These are phyloP conservation scores for Corylus americana DNA, from an alignment of 306 rosid genomes.

Conservation along the genomic window DNA sequence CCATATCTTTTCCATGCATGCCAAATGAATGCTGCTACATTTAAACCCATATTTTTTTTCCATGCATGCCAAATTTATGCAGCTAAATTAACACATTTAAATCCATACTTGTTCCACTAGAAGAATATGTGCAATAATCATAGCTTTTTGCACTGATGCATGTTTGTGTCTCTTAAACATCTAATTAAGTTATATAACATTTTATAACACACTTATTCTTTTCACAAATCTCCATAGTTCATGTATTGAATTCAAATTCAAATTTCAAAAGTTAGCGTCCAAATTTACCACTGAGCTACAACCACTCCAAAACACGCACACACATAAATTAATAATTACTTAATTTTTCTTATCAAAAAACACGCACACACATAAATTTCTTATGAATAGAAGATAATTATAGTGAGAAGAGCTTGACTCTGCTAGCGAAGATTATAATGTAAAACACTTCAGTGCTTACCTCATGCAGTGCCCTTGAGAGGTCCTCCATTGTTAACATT, in stretches of 20 bases:
- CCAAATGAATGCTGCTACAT: neutral
- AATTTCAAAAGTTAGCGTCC: neutral
- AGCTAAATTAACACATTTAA: neutral
- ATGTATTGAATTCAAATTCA: neutral
- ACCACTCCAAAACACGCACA: neutral
- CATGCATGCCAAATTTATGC: neutral
- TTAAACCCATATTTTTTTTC: too few species aligned
- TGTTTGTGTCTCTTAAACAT: neutral
- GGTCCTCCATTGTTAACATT: constrained; percentile 79
- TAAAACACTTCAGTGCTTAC: constrained; percentile 31
- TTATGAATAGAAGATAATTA: neutral
- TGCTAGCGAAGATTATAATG: neutral
- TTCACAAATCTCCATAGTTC: neutral
- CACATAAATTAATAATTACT: too few species aligned
- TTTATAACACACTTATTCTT: neutral
- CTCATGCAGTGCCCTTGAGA: constrained; percentile 72
- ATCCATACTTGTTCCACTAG: neutral
- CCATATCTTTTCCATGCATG: neutral
- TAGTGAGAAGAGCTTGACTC: neutral
- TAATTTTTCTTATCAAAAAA: too few species aligned
- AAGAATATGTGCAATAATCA: neutral
- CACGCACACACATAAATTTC: neutral
- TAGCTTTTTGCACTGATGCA: neutral
- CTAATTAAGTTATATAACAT: neutral
- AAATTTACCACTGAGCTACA: neutral